Evolutionary conservation across 495 filamentous ascomycete species (phyloP), one percentile per base, ranked within the genome.

Genomic region (Penicillium silybi): DNA sequence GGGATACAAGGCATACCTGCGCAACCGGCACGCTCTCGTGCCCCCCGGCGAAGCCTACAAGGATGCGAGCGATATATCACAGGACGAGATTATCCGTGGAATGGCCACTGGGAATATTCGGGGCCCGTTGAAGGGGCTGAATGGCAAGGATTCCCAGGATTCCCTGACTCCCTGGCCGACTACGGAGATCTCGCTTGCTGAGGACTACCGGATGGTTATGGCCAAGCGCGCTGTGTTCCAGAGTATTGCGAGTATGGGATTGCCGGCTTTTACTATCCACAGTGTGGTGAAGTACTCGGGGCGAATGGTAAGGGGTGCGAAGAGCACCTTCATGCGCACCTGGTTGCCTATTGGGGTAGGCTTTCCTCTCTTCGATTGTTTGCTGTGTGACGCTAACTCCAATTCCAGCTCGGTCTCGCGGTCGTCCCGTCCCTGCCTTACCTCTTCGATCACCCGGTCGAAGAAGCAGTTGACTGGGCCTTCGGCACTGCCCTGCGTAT

Each of bases 201-300:
- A 98, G 59, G 92, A 98, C 65, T 98, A 89, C 54, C 76, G 91
- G 15, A 85, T 89, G 50, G 87, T 97, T 8, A 95, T 96, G 91
- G 86, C 81, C 32, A 87, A 97, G 74, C 77, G 93, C 20, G 90
- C 84, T 1, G 75, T 96, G 4, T 98, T 98, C 67, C 93, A 98
- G 74, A 81, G 81, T 56, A 46, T 98, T 42, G 93, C 93, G 2
- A 87, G 82, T 64, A 98, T 98, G 93, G 93, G 88, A 8, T 63
- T 97, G 53, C 93, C 93, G 3, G 93, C 93, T 0, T 89, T 98
- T 50, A 98, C 93, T 0, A 97, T 98, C 49, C 93, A 98, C 64
- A 88, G 83, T 46, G 77, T 97, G 11, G 93, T 98, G 35, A 80
- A 81, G 57, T 96, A 98, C 63, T 88, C 86, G 7, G 90, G 93